Evolutionary conservation across 2,329 filamentous ascomycete genomes (phyloP).

Genomic region (Aspergillus hortae): DNA sequence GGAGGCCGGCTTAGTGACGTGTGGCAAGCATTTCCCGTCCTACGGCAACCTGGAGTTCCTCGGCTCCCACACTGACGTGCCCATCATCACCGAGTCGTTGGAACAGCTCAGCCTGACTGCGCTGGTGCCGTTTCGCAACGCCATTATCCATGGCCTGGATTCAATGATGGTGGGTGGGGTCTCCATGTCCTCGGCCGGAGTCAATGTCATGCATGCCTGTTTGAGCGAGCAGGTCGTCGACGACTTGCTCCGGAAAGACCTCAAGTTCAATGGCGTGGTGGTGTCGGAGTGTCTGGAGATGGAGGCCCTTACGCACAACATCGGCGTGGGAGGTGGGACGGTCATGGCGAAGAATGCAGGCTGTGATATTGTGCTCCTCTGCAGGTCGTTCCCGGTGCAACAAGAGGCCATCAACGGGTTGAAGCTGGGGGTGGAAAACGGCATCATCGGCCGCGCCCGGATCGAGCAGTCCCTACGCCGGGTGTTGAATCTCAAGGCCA

Average conservation of each 20-base stretch:
- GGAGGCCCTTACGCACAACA: constrained; percentile 92
- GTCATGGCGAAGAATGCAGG: constrained; percentile 97
- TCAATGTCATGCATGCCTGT: constrained; percentile 95
- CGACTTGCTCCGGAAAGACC: constrained; percentile 78
- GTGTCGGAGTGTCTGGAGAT: constrained; percentile 96
- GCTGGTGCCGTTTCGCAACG: constrained; percentile 85
- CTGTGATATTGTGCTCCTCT: constrained; percentile 86
- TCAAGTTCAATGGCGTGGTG: constrained; percentile 86
- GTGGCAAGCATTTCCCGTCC: constrained; percentile 94
- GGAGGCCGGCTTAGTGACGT: constrained; percentile 81
- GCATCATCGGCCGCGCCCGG: constrained; percentile 76
- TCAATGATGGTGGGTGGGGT: constrained; percentile 96
- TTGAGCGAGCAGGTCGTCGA: constrained; percentile 91
- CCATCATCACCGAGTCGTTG: constrained; percentile 90
- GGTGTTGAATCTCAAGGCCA: constrained; percentile 75
- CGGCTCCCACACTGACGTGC: constrained; percentile 85
- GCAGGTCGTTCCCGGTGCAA: constrained; percentile 81
- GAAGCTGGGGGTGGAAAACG: constrained; percentile 84
- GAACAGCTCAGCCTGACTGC: constrained; percentile 92
- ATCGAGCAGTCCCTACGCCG: constrained; percentile 76
- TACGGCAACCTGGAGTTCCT: constrained; percentile 94
- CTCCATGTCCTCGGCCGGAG: constrained; percentile 82
- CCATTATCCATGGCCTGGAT: constrained; percentile 80
- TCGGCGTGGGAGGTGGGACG: constrained; percentile 93
- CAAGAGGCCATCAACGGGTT: constrained; percentile 87